These are phyloP conservation scores for Daucus carota DNA, from an alignment of 129 eudicot species.

Conservation along the genomic window DH1_v3.0 NC_030381.2:54502501-54503000, in stretches of 20 bases:
- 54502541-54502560: not conserved
- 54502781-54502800: conserved; percentile 12
- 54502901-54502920: conserved; percentile 84
- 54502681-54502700: conserved; percentile 70
- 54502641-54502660: conserved; percentile 69
- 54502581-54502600: not conserved
- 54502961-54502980: conserved; percentile 84
- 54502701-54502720: conserved; percentile 94
- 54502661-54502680: conserved; percentile 69
- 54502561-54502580: not conserved
- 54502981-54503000: conserved; percentile 18
- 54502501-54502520: conserved; percentile 87
- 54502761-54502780: conserved; percentile 69
- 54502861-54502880: conserved; percentile 45
- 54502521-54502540: conserved; percentile 40
- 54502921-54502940: conserved; percentile 85
- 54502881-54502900: conserved; percentile 66
- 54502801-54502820: not conserved
- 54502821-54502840: conserved; percentile 57
- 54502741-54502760: conserved; percentile 99
- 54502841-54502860: conserved; percentile 84
- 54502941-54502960: conserved; percentile 66
- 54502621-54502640: conserved; percentile 99
- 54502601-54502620: conserved; percentile 9
- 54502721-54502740: conserved; percentile 92